Base-by-base conservation (phyloP, 1,284 basidiomycete genomes). In the Naganishia liquefaciens region DNA sequence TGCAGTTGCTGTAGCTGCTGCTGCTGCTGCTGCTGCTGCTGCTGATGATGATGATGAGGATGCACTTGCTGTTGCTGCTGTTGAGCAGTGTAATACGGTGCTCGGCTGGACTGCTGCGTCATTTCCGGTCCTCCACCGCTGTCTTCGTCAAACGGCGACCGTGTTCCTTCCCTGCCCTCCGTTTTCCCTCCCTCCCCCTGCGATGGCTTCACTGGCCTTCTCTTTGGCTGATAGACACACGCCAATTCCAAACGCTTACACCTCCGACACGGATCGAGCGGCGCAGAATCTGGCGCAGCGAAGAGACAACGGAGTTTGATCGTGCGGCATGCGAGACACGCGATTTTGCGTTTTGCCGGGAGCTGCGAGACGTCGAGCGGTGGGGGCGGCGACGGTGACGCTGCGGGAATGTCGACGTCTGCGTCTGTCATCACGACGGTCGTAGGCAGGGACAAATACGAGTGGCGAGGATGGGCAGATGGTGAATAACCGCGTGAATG, bases 271-370 rank as follows among this genome's bases (percentile, higher is more conserved):
- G 66, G 62, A 33, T 67, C 66, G 21, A 62, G 42, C 25, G 66
- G 66, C 19, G 62, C 66, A 13, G 66, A 44, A 44, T 63, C 52
- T 7, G 54, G 43, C 13, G 33, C 27, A 11, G 66, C 66, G 13
- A 64, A 64, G 39, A 67, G 62, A 46, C 66, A 67, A 4, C 65
- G 61, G 11, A 66, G 62, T 49, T 67, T 67, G 66, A 67, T 67
- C 28, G 62, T 67, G 21, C 66, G 47, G 58, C 66, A 67, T 30
- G 66, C 62, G 44, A 67, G 53, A 30, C 66, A 67, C 19, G 64
- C 64, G 40, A 66, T 57, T 60, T 66, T 66, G 30, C 64, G 58
- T 53, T 66, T 66, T 11, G 52, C 37, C 25, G 58, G 58, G 11
- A 52, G 39, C 25, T 46, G 50, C 49, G 51, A 47, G 23, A 7